phyloP scores from a whole-genome alignment of 257 asterid genomes.

The Primulina tabacum region DNA sequence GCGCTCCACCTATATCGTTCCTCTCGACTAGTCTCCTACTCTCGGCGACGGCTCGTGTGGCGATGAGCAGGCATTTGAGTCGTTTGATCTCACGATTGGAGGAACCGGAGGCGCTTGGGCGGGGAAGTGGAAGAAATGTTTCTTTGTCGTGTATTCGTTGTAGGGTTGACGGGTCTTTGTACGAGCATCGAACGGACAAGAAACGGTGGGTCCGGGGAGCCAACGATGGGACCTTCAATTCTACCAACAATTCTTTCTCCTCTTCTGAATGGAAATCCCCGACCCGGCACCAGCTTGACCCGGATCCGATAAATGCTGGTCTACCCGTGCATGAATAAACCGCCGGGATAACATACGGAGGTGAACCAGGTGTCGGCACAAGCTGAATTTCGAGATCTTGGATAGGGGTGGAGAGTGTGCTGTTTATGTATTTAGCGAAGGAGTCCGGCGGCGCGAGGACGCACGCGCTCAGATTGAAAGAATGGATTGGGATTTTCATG shows the following conservation, averaged over 20 bases:
- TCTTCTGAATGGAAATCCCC: slow-evolving; percentile 83
- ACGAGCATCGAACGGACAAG: slow-evolving; percentile 73
- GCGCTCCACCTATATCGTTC: slow-evolving; percentile 63
- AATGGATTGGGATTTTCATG: slow-evolving; percentile 59
- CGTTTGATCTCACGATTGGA: slow-evolving; percentile 57
- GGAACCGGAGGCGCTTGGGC: slow-evolving; percentile 72
- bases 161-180: slow-evolving; percentile 88
- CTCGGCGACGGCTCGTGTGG: slow-evolving; percentile 87
- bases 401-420: slow-evolving; percentile 42
- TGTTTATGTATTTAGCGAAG: slow-evolving; percentile 41
- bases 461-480: slow-evolving; percentile 53
- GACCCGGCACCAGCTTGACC: slow-evolving; percentile 55
- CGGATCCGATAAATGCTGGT: slow-evolving; percentile 62
- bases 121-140: slow-evolving; percentile 58
- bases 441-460: slow-evolving; percentile 35
- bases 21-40: slow-evolving; percentile 56
- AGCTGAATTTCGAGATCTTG: slow-evolving; percentile 67
- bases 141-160: slow-evolving; percentile 59
- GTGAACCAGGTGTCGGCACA: slow-evolving; percentile 53
- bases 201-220: slow-evolving; percentile 66
- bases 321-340: slow-evolving; percentile 54
- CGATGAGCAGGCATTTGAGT: slow-evolving; percentile 58
- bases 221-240: slow-evolving; percentile 74
- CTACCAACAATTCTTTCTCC: slow-evolving; percentile 72
- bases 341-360: slow-evolving; percentile 59